Evolutionary conservation across 2,329 filamentous ascomycete genomes (phyloP).

Genomic region (Fonsecaea pugnacius): DNA sequence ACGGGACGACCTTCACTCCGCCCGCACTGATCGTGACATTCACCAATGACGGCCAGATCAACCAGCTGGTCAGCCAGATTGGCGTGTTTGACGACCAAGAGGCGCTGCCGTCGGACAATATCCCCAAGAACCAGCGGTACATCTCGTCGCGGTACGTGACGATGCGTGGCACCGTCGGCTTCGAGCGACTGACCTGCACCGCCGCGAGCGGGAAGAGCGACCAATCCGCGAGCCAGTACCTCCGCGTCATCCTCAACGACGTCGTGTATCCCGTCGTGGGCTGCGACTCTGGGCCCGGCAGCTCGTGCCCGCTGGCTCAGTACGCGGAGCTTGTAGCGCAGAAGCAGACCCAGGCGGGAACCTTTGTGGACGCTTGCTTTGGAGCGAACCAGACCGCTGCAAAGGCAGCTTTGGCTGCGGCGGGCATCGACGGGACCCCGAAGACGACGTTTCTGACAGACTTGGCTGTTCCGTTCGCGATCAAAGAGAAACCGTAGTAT

Average conservation of each 20-base stretch:
- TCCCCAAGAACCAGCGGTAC: constrained; percentile 56
- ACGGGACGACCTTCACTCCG: constrained; percentile 51
- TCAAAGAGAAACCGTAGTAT: neutral
- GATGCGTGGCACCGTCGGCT: constrained; percentile 68
- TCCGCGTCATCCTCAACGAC: constrained; percentile 64
- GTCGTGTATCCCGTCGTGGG: constrained; percentile 59
- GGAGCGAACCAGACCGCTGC: constrained; percentile 35
- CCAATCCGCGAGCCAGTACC: constrained; percentile 49
- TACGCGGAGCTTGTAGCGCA: constrained; percentile 54
- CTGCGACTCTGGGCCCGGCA: constrained; percentile 56
- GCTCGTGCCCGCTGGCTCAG: constrained; percentile 55
- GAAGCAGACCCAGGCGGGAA: constrained; percentile 56
- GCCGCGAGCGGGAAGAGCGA: constrained; percentile 39
- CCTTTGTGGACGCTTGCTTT: constrained; percentile 52
- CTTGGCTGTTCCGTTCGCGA: constrained; percentile 4
- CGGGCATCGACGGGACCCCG: neutral
- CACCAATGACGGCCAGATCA: constrained; percentile 69
- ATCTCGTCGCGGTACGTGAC: constrained; percentile 59
- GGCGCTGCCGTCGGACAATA: constrained; percentile 53
- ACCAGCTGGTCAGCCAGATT: constrained; percentile 62
- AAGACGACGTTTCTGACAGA: constrained; percentile 17
- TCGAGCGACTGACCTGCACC: constrained; percentile 65
- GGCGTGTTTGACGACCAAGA: constrained; percentile 65
- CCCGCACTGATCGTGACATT: constrained; percentile 63
- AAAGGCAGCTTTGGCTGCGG: neutral